A percentile compares a stretch with the other conserved stretches of the same genome.
These are phyloP conservation scores for Stygiomarasmius scandens DNA, from an alignment of 1,284 basidiomycete species.

Conservation along the genomic window DNA sequence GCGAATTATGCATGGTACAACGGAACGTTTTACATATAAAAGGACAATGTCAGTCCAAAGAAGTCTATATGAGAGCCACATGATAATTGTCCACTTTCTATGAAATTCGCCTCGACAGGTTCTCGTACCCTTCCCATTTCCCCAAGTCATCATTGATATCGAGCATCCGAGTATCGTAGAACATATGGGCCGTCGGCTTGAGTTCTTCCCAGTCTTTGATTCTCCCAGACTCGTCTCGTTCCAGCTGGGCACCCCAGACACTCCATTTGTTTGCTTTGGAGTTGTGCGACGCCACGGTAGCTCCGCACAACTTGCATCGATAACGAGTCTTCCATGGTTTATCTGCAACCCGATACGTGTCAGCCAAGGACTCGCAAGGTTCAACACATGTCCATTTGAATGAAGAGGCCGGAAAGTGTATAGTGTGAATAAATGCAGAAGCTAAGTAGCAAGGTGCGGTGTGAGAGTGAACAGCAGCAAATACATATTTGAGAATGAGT, in stretches of 20 bases:
- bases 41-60: neutral
- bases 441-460: conserved; percentile 35
- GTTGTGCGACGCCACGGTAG: conserved; percentile 52
- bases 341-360: conserved; percentile 44
- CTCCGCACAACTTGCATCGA: conserved; percentile 63
- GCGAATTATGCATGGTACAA: neutral
- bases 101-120: conserved; percentile 37
- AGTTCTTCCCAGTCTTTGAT: conserved; percentile 53
- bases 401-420: conserved; percentile 50
- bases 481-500: neutral
- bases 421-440: conserved; percentile 61
- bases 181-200: conserved; percentile 63
- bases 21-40: neutral
- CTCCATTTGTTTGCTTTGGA: conserved; percentile 46
- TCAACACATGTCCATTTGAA: conserved; percentile 57
- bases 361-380: conserved; percentile 34
- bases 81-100: neutral
- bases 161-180: conserved; percentile 63
- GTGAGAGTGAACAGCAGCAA: neutral
- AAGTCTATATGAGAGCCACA: neutral
- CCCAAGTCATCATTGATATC: conserved; percentile 54
- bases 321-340: conserved; percentile 61
- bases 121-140: conserved; percentile 67
- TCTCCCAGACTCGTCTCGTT: conserved; percentile 48
- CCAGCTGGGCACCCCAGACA: conserved; percentile 57